phyloP scores from a whole-genome alignment of 441 rosid genomes.

The Erodium chrysanthum region DNA sequence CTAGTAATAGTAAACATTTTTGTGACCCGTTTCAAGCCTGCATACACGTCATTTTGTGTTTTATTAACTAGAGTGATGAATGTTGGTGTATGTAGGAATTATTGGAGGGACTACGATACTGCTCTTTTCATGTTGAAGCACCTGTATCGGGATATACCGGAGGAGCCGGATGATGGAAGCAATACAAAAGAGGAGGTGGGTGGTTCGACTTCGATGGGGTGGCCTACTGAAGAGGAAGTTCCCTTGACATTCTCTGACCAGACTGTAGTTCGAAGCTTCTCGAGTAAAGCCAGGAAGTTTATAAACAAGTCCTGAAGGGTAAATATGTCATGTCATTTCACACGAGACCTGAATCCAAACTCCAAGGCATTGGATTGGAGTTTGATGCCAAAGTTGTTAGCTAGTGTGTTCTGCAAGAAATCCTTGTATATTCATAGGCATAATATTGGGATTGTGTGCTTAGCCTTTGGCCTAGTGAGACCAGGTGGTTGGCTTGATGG shows the following conservation, averaged over 20 bases:
- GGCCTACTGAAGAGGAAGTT: slow-evolving; percentile 61
- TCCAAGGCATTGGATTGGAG: background rate
- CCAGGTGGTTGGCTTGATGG: too few relatives aligned
- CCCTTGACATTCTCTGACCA: slow-evolving; percentile 76
- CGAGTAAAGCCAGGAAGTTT: slow-evolving; percentile 44
- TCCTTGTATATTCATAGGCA: background rate
- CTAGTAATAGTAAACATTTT: too few relatives aligned
- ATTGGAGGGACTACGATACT: slow-evolving; percentile 87
- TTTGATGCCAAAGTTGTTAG: background rate
- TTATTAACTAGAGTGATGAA: background rate
- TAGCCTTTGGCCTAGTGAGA: too few relatives aligned
- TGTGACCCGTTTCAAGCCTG: background rate
- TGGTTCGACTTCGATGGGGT: slow-evolving; percentile 21
- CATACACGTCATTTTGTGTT: background rate
- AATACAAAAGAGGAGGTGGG: slow-evolving; percentile 20
- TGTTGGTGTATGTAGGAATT: slow-evolving; percentile 49
- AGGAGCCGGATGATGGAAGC: slow-evolving; percentile 28
- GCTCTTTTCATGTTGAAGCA: slow-evolving; percentile 86
- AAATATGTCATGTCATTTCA: background rate
- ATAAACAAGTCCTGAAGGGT: slow-evolving; percentile 24
- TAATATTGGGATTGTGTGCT: background rate
- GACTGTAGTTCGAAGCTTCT: slow-evolving; percentile 38
- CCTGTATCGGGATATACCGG: slow-evolving; percentile 59
- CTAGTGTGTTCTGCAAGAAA: background rate
- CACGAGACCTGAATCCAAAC: background rate